Conservation (phyloP, 108 stramenopile species). For the Asterionellopsis glacialis region DNA sequence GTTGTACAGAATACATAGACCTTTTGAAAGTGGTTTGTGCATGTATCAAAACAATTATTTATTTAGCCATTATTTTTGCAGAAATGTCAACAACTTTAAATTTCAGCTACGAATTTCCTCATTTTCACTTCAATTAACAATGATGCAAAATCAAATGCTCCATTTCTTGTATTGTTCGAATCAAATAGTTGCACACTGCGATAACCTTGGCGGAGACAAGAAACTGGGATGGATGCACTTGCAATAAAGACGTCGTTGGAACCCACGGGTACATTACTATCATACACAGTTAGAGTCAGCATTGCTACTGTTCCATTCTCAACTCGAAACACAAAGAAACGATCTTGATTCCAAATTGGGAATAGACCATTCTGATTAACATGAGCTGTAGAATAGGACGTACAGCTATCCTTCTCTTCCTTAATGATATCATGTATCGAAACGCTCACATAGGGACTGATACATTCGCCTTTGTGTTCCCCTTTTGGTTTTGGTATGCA, state of each 20-base stretch:
- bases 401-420: slow-evolving; percentile 43
- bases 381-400: slow-evolving; percentile 28
- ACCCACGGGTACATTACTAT: slow-evolving; percentile 6
- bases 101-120: slow-evolving; percentile 14
- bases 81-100: slow-evolving; percentile 7
- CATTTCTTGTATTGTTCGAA: slow-evolving; percentile 64
- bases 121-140: slow-evolving; percentile 60
- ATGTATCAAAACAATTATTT: no score
- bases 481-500: slow-evolving; percentile 82
- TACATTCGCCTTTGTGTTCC: slow-evolving; percentile 64
- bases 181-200: slow-evolving; percentile 81
- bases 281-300: slow-evolving; percentile 65
- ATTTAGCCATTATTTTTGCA: no score
- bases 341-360: slow-evolving; percentile 64
- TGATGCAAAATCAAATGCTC: slow-evolving; percentile 82
- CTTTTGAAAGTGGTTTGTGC: no score
- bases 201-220: slow-evolving; percentile 77
- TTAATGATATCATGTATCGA: slow-evolving; percentile 62
- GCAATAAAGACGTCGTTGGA: slow-evolving; percentile 63
- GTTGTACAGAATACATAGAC: no score
- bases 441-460: slow-evolving; percentile 77
- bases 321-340: slow-evolving; percentile 45
- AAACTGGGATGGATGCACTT: slow-evolving; percentile 76
- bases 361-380: slow-evolving; percentile 73
- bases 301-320: slow-evolving; percentile 64